Evolutionary conservation across 1,284 basidiomycete genomes (phyloP).

Genomic region (Ustilago loliicola): DNA sequence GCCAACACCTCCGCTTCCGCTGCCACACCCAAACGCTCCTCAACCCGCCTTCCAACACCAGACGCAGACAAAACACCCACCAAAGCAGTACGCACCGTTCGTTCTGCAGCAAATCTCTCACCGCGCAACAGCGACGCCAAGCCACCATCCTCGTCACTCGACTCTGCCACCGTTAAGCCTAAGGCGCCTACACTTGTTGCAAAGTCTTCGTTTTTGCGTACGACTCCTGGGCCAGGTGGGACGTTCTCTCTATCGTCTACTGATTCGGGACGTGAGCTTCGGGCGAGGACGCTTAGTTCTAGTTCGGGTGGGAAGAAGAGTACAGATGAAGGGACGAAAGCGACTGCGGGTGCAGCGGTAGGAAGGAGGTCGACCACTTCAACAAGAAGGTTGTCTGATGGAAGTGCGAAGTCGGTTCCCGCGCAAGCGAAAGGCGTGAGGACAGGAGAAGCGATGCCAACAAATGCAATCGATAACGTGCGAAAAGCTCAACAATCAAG

Average conservation of each 20-base stretch:
- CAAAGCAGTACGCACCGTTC: constrained; percentile 19
- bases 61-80: constrained; percentile 36
- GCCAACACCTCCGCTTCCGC: background rate
- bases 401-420: background rate
- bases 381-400: constrained; percentile 4
- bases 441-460: constrained; percentile 18
- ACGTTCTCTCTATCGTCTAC: constrained; percentile 40
- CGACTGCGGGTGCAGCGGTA: background rate
- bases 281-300: constrained; percentile 22
- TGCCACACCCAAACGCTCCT: constrained; percentile 9
- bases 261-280: constrained; percentile 20
- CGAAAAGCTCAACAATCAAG: constrained; percentile 3
- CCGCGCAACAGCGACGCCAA: constrained; percentile 10
- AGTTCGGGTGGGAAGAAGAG: background rate
- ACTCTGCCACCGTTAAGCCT: constrained; percentile 10
- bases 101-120: constrained; percentile 17
- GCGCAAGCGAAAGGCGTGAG: background rate
- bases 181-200: constrained; percentile 4
- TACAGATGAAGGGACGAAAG: background rate
- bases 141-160: constrained; percentile 5
- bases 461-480: constrained; percentile 16
- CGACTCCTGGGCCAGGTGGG: constrained; percentile 50
- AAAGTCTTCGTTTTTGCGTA: constrained; percentile 47
- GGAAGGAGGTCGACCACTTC: constrained; percentile 7
- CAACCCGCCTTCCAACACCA: constrained; percentile 1